Conservation (phyloP, 805 yeast genomes). For the Candida montana region DNA sequence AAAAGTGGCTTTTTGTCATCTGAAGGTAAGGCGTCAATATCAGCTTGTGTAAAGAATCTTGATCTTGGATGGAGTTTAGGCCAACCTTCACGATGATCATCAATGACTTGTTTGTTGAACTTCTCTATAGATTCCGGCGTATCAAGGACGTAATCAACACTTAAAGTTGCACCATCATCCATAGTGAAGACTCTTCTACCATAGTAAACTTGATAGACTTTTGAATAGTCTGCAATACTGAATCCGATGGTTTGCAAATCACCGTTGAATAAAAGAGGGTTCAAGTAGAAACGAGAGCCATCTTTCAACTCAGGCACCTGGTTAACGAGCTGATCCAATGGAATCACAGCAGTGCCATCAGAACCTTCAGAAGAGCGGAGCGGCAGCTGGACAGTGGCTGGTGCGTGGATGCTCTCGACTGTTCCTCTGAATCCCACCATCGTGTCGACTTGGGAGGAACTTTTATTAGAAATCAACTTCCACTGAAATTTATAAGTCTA, state of each 20-base stretch:
- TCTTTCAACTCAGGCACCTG: conserved; percentile 41
- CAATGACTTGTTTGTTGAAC: conserved; percentile 29
- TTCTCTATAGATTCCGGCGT: conserved; percentile 24
- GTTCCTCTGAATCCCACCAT: conserved; percentile 29
- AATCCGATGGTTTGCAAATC: conserved; percentile 73
- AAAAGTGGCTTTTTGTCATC: conserved; percentile 45
- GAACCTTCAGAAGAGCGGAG: conserved; percentile 13
- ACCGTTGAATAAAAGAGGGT: conserved; percentile 66
- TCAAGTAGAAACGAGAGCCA: conserved; percentile 47
- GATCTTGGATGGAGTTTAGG: conserved; percentile 67
- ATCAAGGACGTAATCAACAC: conserved; percentile 67
- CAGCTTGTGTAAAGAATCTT: conserved; percentile 47
- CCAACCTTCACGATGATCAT: conserved; percentile 45
- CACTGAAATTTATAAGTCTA: too few species aligned
- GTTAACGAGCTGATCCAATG: conserved; percentile 18
- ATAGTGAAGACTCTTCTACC: conserved; percentile 61
- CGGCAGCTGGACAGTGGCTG: conserved; percentile 24
- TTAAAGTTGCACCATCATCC: conserved; percentile 64
- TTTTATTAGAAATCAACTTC: too few species aligned
- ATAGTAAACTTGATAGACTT: conserved; percentile 54
- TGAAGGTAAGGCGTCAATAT: conserved; percentile 33
- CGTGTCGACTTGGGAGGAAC: too few species aligned
- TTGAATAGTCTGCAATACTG: conserved; percentile 43
- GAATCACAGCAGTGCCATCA: conserved; percentile 16
- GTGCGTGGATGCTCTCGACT: conserved; percentile 18